These are phyloP conservation scores for Erythrophleum fordii DNA, from an alignment of 306 rosid genomes.

Conservation along the genomic window DNA sequence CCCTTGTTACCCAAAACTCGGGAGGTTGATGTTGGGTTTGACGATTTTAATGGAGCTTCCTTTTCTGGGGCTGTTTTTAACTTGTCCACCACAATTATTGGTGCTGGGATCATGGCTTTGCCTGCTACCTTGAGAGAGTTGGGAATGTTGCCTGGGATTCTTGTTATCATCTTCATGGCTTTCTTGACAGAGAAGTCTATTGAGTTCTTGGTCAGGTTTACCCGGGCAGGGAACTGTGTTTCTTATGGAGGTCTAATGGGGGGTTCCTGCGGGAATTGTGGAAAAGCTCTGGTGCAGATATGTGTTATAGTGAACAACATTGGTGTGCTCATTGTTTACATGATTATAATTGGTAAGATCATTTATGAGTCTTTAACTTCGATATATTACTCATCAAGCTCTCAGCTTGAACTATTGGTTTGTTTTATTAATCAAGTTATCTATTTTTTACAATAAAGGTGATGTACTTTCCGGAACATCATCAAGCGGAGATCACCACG, in stretches of 20 bases:
- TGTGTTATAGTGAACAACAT: slow-evolving; percentile 69
- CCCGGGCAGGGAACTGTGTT: slow-evolving; percentile 64
- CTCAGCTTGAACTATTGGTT: slow-evolving; percentile 15
- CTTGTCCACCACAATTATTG: slow-evolving; percentile 82
- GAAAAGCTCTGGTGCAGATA: slow-evolving; percentile 65
- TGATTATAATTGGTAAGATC: slow-evolving; percentile 79
- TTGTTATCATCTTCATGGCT: slow-evolving; percentile 64
- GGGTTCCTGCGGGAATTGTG: slow-evolving; percentile 71
- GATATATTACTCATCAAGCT: not conserved
- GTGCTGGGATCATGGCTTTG: slow-evolving; percentile 93
- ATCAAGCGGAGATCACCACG: slow-evolving; percentile 72
- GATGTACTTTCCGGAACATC: slow-evolving; percentile 94
- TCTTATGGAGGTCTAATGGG: slow-evolving; percentile 83
- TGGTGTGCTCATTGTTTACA: slow-evolving; percentile 77
- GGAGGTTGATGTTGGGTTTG: slow-evolving; percentile 49
- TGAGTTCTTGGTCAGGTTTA: slow-evolving; percentile 69
- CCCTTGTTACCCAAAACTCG: slow-evolving; percentile 67
- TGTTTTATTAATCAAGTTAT: slow-evolving; percentile 42
- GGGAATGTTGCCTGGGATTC: slow-evolving; percentile 84
- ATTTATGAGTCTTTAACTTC: not conserved
- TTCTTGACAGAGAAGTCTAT: slow-evolving; percentile 76
- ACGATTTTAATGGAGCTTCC: slow-evolving; percentile 84
- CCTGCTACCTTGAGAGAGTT: slow-evolving; percentile 81
- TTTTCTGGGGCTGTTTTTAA: slow-evolving; percentile 89
- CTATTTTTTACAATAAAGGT: slow-evolving; percentile 56